Evolutionary conservation across 2,329 filamentous ascomycete species (phyloP), one percentile per base, ranked within the genome.

Genomic region (Periconia sp.): DNA sequence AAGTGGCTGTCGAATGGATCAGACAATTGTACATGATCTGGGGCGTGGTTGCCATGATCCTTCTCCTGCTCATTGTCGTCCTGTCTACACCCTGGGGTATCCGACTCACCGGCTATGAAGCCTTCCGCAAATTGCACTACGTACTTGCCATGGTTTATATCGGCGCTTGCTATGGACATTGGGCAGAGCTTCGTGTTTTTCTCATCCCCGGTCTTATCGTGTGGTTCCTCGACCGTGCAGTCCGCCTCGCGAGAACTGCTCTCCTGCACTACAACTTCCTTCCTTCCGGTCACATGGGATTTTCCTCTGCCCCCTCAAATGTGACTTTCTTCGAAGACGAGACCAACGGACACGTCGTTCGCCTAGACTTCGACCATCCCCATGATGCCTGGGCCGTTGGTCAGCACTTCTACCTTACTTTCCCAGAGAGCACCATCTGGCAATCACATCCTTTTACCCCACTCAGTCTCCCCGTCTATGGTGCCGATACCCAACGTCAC

Each of bases 141-240:
- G 77, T 91, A 13, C 76, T 91, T 2, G 89, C 88, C 11, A 84
- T 88, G 75, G 70, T 91, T 5, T 92, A 90, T 70, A 82, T 92
- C 13, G 89, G 87, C 5, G 88, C 87, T 2, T 88, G 87, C 71
- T 91, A 87, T 82, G 88, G 82, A 1, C 89, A 92, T 66, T 92
- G 89, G 89, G 70, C 79, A 47, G 76, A 85, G 47, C 76, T 92
- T 13, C 63, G 67, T 45, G 64, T 66, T 15, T 69, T 68, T 50
- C 62, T 69, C 20, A 48, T 69, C 1, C 66, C 88, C 0, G 82
- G 83, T 0, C 72, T 92, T 6, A 74, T 83, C 1, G 78, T 91
- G 15, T 88, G 88, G 80, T 78, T 82, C 51, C 58, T 89, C 20
- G 89, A 91, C 63, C 82, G 88, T 8, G 79, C 73, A 1, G 77